phyloP scores from a whole-genome alignment of 2,329 filamentous ascomycete species.

The Ophiocordyceps sinensis region DNA sequence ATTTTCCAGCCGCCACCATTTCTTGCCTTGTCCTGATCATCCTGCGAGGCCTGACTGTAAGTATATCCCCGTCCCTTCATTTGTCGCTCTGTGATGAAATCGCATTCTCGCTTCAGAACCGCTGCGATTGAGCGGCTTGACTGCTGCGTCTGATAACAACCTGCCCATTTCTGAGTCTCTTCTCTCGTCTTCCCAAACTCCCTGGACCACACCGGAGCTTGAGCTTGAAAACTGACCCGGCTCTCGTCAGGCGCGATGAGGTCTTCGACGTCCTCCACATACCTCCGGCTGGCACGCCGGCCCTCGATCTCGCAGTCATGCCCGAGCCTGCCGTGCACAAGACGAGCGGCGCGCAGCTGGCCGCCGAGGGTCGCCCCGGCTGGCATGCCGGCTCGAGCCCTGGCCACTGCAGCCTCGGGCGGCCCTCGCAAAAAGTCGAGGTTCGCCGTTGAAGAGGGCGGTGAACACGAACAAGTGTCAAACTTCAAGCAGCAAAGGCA shows the following conservation, averaged over 20 bases:
- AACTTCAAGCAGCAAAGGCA: slow-evolving; percentile 22
- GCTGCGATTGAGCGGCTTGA: slow-evolving; percentile 31
- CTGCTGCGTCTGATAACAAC: slow-evolving; percentile 27
- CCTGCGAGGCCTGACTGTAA: slow-evolving; percentile 27
- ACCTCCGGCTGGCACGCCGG: slow-evolving; percentile 20
- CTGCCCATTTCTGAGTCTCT: slow-evolving; percentile 23
- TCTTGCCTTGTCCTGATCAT: neutral
- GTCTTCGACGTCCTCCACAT: slow-evolving; percentile 20
- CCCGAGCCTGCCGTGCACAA: neutral
- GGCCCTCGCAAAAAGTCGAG: neutral
- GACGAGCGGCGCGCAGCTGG: neutral
- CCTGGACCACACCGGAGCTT: neutral
- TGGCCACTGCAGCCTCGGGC: neutral
- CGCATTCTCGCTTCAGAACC: slow-evolving; percentile 32
- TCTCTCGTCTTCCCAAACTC: neutral
- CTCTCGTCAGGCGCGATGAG: slow-evolving; percentile 20
- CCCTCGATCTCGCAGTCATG: slow-evolving; percentile 4
- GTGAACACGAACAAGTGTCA: slow-evolving; percentile 10
- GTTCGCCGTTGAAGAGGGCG: neutral
- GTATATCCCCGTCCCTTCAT: slow-evolving; percentile 6
- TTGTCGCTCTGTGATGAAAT: slow-evolving; percentile 22
- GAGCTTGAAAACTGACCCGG: neutral
- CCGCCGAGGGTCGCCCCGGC: neutral
- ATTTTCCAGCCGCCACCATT: neutral
- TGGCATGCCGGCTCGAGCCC: neutral